Evolutionary conservation across 2,329 filamentous ascomycete species (phyloP).

Genomic region (Botrytis paeoniae): DNA sequence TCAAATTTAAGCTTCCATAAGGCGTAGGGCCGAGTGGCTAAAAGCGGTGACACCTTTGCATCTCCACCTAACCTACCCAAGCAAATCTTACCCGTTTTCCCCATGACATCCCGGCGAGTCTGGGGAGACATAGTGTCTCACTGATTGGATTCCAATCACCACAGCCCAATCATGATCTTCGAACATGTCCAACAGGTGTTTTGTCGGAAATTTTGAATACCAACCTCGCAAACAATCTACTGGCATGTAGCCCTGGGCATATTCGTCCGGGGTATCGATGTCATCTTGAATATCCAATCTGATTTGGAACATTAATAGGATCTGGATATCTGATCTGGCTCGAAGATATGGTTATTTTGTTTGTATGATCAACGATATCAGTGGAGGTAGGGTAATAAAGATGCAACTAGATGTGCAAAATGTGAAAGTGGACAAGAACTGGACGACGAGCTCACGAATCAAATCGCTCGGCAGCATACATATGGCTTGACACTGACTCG

Average conservation of each 20-base stretch:
- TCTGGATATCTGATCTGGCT: not conserved
- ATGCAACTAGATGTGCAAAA: not conserved
- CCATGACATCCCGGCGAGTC: conserved; percentile 3
- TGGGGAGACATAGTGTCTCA: not conserved
- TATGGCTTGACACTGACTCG: not conserved
- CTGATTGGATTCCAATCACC: not conserved
- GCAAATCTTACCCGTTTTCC: conserved; percentile 2
- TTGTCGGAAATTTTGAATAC: not conserved
- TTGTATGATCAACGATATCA: not conserved
- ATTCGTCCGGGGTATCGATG: not conserved
- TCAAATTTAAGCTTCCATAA: conserved; percentile 16
- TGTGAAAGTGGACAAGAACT: not conserved
- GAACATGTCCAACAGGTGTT: not conserved
- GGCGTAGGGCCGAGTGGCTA: conserved; percentile 16
- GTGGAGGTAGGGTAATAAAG: not conserved
- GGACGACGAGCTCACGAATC: not conserved
- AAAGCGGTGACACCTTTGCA: conserved; percentile 10
- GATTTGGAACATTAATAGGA: not conserved
- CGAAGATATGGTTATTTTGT: not conserved
- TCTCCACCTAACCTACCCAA: conserved; percentile 1
- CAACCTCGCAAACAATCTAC: not conserved
- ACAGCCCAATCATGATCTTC: conserved; percentile 5
- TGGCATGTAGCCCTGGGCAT: not conserved
- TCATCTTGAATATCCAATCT: not conserved
- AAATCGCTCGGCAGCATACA: not conserved